phyloP scores from a whole-genome alignment of 768 basidiomycete species.

The Russula sp. region DNA sequence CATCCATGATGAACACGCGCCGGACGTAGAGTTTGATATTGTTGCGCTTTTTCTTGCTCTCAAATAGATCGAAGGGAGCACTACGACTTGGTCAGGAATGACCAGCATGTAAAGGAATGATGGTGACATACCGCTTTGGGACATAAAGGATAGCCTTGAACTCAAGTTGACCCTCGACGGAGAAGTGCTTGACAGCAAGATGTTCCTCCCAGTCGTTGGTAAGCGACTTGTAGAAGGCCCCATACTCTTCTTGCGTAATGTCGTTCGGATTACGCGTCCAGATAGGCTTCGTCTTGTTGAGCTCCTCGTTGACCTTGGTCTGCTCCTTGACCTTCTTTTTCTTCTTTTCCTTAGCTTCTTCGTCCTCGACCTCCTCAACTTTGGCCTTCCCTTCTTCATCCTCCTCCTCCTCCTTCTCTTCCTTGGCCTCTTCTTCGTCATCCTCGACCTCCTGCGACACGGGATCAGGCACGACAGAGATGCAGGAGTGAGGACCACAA shows the following conservation, averaged over 20 bases:
- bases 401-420: slow-evolving; percentile 64
- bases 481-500: slow-evolving; percentile 33
- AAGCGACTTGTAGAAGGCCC: slow-evolving; percentile 97
- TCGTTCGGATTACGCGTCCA: slow-evolving; percentile 99
- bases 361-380: slow-evolving; percentile 68
- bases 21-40: slow-evolving; percentile 99
- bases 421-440: slow-evolving; percentile 52
- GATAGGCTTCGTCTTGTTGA: slow-evolving; percentile 99
- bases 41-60: slow-evolving; percentile 99
- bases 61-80: slow-evolving; percentile 98
- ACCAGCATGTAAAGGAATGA: slow-evolving; percentile 18
- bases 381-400: slow-evolving; percentile 78
- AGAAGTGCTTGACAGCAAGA: slow-evolving; percentile 99
- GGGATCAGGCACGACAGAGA: too few relatives aligned
- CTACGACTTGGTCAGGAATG: slow-evolving; percentile 40
- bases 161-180: slow-evolving; percentile 99
- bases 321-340: slow-evolving; percentile 92
- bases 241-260: slow-evolving; percentile 91
- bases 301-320: slow-evolving; percentile 88
- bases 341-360: slow-evolving; percentile 74
- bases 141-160: slow-evolving; percentile 99
- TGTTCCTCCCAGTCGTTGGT: slow-evolving; percentile 99
- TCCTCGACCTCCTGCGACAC: slow-evolving; percentile 78
- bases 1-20: slow-evolving; percentile 99
- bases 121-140: slow-evolving; percentile 75